These are phyloP conservation scores for Leishmania major DNA, from an alignment of 208 protist genomes.

Conservation along the genomic window DNA sequence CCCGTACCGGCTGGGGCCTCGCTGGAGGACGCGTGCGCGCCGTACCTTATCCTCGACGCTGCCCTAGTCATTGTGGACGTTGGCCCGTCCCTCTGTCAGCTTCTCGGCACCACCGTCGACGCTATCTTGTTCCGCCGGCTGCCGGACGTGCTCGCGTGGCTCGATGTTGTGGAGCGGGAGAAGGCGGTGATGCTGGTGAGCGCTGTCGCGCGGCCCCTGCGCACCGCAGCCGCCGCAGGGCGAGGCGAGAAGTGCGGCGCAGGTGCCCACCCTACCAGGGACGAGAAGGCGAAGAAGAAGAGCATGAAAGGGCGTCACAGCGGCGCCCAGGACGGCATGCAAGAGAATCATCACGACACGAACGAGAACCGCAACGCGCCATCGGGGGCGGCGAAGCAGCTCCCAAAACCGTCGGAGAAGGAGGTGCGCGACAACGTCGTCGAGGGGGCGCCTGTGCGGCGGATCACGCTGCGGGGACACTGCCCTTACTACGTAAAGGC, in stretches of 20 bases:
- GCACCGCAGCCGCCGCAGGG: background rate
- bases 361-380: background rate
- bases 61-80: slow-evolving; percentile 54
- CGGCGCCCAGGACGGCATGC: background rate
- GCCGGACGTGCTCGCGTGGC: slow-evolving; percentile 40
- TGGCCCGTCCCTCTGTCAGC: slow-evolving; percentile 44
- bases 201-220: slow-evolving; percentile 1
- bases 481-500: slow-evolving; percentile 23
- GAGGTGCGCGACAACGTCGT: background rate
- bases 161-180: slow-evolving; percentile 46
- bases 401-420: background rate
- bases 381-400: background rate
- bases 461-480: slow-evolving; percentile 32
- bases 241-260: background rate
- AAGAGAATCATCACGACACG: background rate
- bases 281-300: slow-evolving; percentile 1
- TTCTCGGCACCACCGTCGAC: slow-evolving; percentile 41
- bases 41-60: slow-evolving; percentile 42
- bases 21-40: slow-evolving; percentile 40
- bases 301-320: background rate
- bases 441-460: slow-evolving; percentile 34
- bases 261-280: background rate
- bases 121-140: slow-evolving; percentile 42
- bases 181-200: slow-evolving; percentile 7
- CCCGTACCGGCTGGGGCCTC: background rate